A percentile compares a stretch with the other conserved stretches of the same genome.
Evolutionary conservation across 805 yeast species (phyloP).

Genomic region (Metschnikowia corniflorae): DNA sequence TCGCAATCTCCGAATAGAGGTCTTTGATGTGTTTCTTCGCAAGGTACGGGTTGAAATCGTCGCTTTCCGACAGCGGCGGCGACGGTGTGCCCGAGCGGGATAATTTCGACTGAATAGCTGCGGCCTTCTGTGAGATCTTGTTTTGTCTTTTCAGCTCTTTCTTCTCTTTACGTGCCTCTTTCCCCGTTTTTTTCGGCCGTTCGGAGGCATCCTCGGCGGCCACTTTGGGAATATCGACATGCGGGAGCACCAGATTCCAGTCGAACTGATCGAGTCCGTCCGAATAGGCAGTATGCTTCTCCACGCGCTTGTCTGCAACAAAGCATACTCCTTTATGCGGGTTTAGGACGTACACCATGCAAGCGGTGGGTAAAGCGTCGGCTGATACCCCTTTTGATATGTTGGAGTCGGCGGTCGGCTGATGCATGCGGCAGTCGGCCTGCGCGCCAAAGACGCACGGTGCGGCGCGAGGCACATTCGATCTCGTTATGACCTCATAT

Average conservation of each 20-base stretch:
- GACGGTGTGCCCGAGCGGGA: constrained; percentile 1
- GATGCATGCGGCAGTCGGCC: too few relatives aligned
- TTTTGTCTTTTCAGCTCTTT: constrained; percentile 1
- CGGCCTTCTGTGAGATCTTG: constrained; percentile 2
- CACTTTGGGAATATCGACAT: constrained; percentile 3
- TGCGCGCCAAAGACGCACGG: too few relatives aligned
- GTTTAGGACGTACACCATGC: constrained; percentile 16
- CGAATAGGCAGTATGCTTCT: neutral
- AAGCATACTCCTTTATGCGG: constrained; percentile 20
- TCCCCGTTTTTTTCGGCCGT: constrained; percentile 3
- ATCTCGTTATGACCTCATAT: neutral
- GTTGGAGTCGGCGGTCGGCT: too few relatives aligned
- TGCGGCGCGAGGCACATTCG: neutral
- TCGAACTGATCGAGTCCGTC: constrained; percentile 15
- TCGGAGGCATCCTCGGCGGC: neutral
- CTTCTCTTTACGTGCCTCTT: constrained; percentile 11
- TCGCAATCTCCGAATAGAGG: constrained; percentile 8
- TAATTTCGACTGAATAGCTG: constrained; percentile 3
- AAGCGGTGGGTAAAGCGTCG: constrained; percentile 4
- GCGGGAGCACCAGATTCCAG: constrained; percentile 11
- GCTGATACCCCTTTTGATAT: too few relatives aligned
- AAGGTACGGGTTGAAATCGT: constrained; percentile 7
- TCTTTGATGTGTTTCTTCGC: constrained; percentile 8
- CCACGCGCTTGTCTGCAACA: constrained; percentile 4
- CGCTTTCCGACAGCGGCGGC: constrained; percentile 1